These are phyloP conservation scores for Scedosporium apiospermum DNA, from an alignment of 2,329 filamentous ascomycete species.

Conservation along the genomic window DNA sequence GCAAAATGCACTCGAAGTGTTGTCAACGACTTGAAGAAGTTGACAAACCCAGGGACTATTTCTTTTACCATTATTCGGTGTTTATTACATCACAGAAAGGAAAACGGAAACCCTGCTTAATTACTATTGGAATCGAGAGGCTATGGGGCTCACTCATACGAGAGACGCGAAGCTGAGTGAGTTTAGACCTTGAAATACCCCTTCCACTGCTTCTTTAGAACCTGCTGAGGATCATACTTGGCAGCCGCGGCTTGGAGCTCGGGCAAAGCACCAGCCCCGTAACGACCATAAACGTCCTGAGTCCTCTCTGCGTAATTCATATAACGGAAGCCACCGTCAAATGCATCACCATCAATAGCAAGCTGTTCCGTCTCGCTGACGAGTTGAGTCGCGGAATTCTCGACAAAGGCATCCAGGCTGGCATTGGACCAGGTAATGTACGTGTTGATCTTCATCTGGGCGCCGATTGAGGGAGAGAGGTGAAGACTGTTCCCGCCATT, in stretches of 20 bases:
- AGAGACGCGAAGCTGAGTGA: not conserved
- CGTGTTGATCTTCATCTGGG: conserved; percentile 14
- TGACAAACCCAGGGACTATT: too few relatives aligned
- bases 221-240: conserved; percentile 23
- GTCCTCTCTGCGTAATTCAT: conserved; percentile 32
- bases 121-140: not conserved
- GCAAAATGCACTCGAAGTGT: too few relatives aligned
- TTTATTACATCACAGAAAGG: too few relatives aligned
- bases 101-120: too few relatives aligned
- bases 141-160: not conserved
- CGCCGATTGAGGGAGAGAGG: conserved; percentile 17
- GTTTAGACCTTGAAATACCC: conserved; percentile 19
- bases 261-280: conserved; percentile 26
- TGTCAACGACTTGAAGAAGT: too few relatives aligned
- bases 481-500: conserved; percentile 29
- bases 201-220: conserved; percentile 23
- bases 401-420: conserved; percentile 13
- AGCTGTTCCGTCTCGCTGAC: conserved; percentile 12
- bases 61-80: too few relatives aligned
- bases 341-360: not conserved
- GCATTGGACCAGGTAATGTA: conserved; percentile 14
- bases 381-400: conserved; percentile 11
- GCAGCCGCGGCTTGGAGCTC: conserved; percentile 17
- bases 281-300: conserved; percentile 28
- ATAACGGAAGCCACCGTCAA: conserved; percentile 18